phyloP scores from a whole-genome alignment of 495 filamentous ascomycete species.

The Poronia punctata region DNA sequence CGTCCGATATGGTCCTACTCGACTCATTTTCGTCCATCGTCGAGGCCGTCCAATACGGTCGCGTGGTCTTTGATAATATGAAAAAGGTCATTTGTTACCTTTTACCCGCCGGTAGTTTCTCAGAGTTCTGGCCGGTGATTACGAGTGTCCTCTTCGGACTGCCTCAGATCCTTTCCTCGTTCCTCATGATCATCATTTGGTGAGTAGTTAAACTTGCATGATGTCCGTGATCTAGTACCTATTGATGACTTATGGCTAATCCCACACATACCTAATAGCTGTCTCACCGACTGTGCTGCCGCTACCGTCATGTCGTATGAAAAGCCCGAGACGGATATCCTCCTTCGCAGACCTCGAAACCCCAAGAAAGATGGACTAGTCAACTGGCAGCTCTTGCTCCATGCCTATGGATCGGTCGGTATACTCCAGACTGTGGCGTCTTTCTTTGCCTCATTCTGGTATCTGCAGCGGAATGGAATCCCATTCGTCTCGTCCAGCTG shows the following conservation, averaged over 20 bases:
- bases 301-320: slow-evolving; percentile 66
- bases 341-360: slow-evolving; percentile 53
- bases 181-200: slow-evolving; percentile 63
- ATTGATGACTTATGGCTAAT: no score
- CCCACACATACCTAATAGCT: no score
- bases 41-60: slow-evolving; percentile 58
- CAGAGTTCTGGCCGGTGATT: slow-evolving; percentile 66
- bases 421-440: slow-evolving; percentile 51
- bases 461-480: slow-evolving; percentile 52
- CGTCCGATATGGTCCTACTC: slow-evolving; percentile 63
- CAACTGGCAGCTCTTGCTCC: slow-evolving; percentile 55
- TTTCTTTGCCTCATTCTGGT: slow-evolving; percentile 63
- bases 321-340: slow-evolving; percentile 61
- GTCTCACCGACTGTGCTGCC: slow-evolving; percentile 60
- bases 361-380: slow-evolving; percentile 56
- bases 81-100: slow-evolving; percentile 67
- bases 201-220: slow-evolving; percentile 15
- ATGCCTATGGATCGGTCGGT: slow-evolving; percentile 59
- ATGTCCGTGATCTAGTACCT: no score
- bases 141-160: slow-evolving; percentile 62
- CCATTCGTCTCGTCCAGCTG: slow-evolving; percentile 49
- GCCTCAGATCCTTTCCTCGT: slow-evolving; percentile 58
- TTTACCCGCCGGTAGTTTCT: slow-evolving; percentile 60
- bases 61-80: slow-evolving; percentile 65
- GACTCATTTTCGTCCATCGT: slow-evolving; percentile 62